These are phyloP conservation scores for Pythium graminicola DNA, from an alignment of 352 stramenopile species.

Conservation along the genomic window DNA sequence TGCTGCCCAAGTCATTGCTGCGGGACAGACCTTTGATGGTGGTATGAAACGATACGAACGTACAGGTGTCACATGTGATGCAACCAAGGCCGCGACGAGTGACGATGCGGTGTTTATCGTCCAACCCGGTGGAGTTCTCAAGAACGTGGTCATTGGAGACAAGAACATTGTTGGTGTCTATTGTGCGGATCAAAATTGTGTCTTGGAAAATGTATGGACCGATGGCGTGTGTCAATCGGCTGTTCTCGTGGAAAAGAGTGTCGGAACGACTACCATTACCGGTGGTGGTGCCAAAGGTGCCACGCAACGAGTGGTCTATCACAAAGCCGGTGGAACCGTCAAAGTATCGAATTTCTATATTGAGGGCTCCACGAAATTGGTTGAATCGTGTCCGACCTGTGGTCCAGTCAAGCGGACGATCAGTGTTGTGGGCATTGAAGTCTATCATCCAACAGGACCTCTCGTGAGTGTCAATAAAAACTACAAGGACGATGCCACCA, in stretches of 20 bases:
- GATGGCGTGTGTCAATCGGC: constrained; percentile 46
- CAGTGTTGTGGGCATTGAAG: constrained; percentile 41
- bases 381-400: constrained; percentile 58
- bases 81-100: constrained; percentile 25
- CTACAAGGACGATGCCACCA: constrained; percentile 55
- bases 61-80: constrained; percentile 40
- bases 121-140: constrained; percentile 43
- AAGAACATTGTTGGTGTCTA: constrained; percentile 39
- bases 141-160: constrained; percentile 56
- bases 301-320: constrained; percentile 34
- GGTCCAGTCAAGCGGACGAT: constrained; percentile 51
- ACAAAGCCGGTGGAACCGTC: constrained; percentile 40
- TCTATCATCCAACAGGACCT: constrained; percentile 43
- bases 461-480: constrained; percentile 66
- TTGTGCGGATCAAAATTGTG: constrained; percentile 56
- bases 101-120: constrained; percentile 58
- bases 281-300: constrained; percentile 47
- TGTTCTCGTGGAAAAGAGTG: constrained; percentile 42
- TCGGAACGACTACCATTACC: constrained; percentile 49
- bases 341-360: constrained; percentile 52
- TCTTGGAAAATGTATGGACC: constrained; percentile 53
- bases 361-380: constrained; percentile 38
- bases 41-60: constrained; percentile 58
- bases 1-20: constrained; percentile 23
- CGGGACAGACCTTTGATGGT: constrained; percentile 42